These are phyloP conservation scores for Rhamnella rubrinervis DNA, from an alignment of 331 rosid genomes.

Conservation along the genomic window DNA sequence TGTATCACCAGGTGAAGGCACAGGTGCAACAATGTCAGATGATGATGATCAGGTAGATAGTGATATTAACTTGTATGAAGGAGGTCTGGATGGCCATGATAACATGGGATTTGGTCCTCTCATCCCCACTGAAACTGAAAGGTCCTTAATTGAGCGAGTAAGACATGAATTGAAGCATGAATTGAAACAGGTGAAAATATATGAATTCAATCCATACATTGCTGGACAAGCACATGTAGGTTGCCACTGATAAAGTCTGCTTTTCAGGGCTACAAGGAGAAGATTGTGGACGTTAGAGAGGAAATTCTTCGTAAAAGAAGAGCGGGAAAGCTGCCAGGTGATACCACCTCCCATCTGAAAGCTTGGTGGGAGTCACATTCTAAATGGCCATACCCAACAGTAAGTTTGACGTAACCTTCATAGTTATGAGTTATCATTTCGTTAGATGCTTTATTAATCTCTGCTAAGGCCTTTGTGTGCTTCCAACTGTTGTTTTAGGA, in stretches of 20 bases:
- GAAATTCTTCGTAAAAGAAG: conserved; percentile 91
- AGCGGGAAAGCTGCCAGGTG: conserved; percentile 95
- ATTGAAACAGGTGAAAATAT: conserved; percentile 60
- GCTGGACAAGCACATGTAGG: neutral
- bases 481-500: conserved; percentile 47
- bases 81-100: conserved; percentile 67
- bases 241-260: neutral
- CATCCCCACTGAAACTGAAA: conserved; percentile 88
- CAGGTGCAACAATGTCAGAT: conserved; percentile 94
- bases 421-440: neutral
- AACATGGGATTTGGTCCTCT: conserved; percentile 91
- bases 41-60: conserved; percentile 83
- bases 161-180: conserved; percentile 92
- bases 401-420: conserved; percentile 31
- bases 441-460: neutral
- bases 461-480: neutral
- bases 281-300: conserved; percentile 92
- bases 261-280: conserved; percentile 89
- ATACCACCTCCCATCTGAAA: conserved; percentile 86
- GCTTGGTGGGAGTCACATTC: conserved; percentile 99
- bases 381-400: conserved; percentile 98
- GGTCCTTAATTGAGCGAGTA: conserved; percentile 97
- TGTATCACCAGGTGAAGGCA: conserved; percentile 88
- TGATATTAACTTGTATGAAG: conserved; percentile 67
- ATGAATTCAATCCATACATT: neutral